A percentile compares a stretch with the other conserved stretches of the same genome.
Evolutionary conservation across 176 grass and related monocot species (phyloP).

Genomic region (Carex parvula): DNA sequence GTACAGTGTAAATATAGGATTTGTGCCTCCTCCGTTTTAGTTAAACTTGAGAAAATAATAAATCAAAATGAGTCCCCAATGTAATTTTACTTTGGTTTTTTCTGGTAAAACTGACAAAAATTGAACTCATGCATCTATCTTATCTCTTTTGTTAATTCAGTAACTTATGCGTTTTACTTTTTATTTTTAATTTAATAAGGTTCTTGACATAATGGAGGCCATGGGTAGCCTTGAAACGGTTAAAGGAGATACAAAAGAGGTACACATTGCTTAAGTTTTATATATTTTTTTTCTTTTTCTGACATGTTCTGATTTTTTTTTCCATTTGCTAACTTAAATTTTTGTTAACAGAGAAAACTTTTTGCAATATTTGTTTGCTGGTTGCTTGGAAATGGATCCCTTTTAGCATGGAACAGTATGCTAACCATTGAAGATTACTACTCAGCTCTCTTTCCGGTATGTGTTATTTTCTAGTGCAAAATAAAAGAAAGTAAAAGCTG

Average conservation of each 20-base stretch:
- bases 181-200: neutral
- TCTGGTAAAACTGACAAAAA: neutral
- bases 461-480: neutral
- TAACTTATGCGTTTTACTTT: neutral
- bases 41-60: neutral
- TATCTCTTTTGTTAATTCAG: neutral
- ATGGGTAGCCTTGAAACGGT: neutral
- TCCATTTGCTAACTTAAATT: neutral
- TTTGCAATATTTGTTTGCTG: conserved; percentile 57
- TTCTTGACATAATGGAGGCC: conserved; percentile 23
- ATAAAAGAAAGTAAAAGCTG: neutral
- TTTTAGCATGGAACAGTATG: conserved; percentile 67
- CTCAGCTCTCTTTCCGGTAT: conserved; percentile 52
- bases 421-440: conserved; percentile 74
- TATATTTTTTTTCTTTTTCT: neutral
- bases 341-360: conserved; percentile 36
- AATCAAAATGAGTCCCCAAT: neutral
- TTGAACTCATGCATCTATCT: neutral
- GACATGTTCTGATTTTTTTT: neutral
- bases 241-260: neutral
- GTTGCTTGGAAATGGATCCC: conserved; percentile 62
- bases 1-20: neutral
- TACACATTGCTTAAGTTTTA: neutral
- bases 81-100: neutral
- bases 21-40: neutral